phyloP scores from a whole-genome alignment of 495 filamentous ascomycete species.

The Ramalina peruviana region DNA sequence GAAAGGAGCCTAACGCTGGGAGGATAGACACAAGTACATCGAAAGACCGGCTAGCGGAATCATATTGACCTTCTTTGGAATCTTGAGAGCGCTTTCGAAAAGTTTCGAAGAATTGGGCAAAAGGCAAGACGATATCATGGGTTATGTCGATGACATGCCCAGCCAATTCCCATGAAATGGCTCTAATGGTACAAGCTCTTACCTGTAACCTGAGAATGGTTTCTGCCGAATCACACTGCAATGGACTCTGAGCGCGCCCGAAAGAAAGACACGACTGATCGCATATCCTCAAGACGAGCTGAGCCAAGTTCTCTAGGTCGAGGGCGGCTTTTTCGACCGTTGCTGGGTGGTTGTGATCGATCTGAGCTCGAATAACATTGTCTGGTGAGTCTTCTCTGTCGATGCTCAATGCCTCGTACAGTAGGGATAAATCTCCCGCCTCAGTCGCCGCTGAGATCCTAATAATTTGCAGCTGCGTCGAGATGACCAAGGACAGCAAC shows the following conservation, averaged over 20 bases:
- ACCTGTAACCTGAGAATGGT: slow-evolving; percentile 50
- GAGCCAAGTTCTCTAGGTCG: slow-evolving; percentile 57
- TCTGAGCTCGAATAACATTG: slow-evolving; percentile 41
- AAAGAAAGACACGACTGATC: slow-evolving; percentile 43
- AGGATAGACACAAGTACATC: background rate
- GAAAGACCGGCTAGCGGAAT: slow-evolving; percentile 10
- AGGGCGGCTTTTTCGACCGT: slow-evolving; percentile 45
- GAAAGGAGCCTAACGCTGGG: background rate
- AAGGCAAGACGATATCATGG: slow-evolving; percentile 57
- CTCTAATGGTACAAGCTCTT: slow-evolving; percentile 49
- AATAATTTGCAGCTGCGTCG: slow-evolving; percentile 38
- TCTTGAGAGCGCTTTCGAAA: slow-evolving; percentile 24
- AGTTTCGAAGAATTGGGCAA: slow-evolving; percentile 47
- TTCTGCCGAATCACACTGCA: slow-evolving; percentile 42
- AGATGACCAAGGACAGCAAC: slow-evolving; percentile 32
- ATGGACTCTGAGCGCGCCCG: slow-evolving; percentile 26
- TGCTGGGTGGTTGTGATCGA: slow-evolving; percentile 28
- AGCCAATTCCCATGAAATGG: slow-evolving; percentile 57
- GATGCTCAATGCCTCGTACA: slow-evolving; percentile 27
- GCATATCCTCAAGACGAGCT: slow-evolving; percentile 40
- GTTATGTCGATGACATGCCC: slow-evolving; percentile 52
- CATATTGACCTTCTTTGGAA: slow-evolving; percentile 17
- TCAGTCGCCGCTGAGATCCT: slow-evolving; percentile 38
- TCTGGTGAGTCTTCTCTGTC: slow-evolving; percentile 47
- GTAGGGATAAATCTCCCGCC: slow-evolving; percentile 18